Evolutionary conservation across 139 green algal genomes (phyloP), one percentile per base, ranked within the genome.

Genomic region (Micractinium sp.): DNA sequence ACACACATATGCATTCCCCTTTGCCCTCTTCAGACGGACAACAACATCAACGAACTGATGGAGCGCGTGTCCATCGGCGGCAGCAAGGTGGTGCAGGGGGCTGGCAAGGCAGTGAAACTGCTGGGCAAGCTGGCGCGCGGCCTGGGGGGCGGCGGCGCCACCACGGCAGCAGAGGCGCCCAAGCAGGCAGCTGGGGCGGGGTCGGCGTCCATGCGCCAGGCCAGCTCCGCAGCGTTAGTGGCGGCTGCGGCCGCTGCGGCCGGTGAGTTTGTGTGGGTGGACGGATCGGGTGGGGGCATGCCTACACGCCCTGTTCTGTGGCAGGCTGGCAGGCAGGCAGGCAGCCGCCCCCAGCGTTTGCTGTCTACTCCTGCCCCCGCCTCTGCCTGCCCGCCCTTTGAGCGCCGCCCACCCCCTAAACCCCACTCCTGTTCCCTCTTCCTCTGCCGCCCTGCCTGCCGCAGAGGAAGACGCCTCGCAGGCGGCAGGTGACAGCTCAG

Each of bases 1-100:
- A n/a, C n/a, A n/a, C n/a, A n/a, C n/a, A n/a, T n/a, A n/a, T n/a
- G n/a, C n/a, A n/a, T n/a, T n/a, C n/a, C n/a, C n/a, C n/a, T n/a
- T n/a, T n/a, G n/a, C n/a, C n/a, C n/a, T n/a, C 85, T 31, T 25
- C 85, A 90, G 74, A 91, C 80, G 13, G 95, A 96, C 79, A 92
- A 90, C 47, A 86, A 89, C 25, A 85, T 91, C 27, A 87, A 81
- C 4, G 91, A 93, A 22, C 88, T 94, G 41, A 53, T 92, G 63
- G 93, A 92, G 82, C 80, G 85, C 25, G 63, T 95, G 53, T 81
- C 81, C 36, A 81, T 92, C 13, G 81, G 56, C 27, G 78, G 92
- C 63, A 85, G 41, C 69, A 87, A 92, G 69, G 87, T 90, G 39
- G 84, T 90, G 63, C 84, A 92, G 56, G 88, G 90, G 31, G 93